Conservation (phyloP, 306 rosid genomes). For the Ochetophila trinervis region DNA sequence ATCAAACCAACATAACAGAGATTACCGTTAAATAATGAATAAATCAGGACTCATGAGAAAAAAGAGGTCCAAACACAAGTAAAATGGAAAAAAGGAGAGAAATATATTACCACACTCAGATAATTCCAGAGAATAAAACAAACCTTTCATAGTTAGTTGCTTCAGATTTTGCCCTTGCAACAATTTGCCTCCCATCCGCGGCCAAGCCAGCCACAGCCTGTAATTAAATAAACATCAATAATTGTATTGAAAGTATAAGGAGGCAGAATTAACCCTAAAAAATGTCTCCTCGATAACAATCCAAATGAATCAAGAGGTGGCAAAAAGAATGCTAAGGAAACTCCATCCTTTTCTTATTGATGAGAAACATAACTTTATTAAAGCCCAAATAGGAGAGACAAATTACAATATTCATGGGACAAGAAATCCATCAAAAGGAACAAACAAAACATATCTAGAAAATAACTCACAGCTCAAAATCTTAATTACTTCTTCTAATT, state of each 20-base stretch:
- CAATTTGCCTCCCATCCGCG: conserved; percentile 64
- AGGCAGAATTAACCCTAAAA: too few relatives aligned
- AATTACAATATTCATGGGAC: too few relatives aligned
- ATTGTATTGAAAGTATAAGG: neutral
- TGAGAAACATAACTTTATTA: too few relatives aligned
- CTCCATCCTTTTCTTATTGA: too few relatives aligned
- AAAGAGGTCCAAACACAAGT: neutral
- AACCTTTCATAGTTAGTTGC: conserved; percentile 87
- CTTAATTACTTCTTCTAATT: too few relatives aligned
- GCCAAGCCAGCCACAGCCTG: conserved; percentile 85
- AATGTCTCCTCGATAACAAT: neutral
- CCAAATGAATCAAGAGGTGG: neutral
- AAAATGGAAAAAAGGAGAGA: neutral
- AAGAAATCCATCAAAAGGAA: too few relatives aligned
- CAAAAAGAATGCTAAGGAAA: neutral
- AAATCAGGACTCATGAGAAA: neutral
- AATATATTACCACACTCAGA: conserved; percentile 7
- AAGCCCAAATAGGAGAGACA: too few relatives aligned
- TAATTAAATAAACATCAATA: conserved; percentile 25
- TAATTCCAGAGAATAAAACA: conserved; percentile 19
- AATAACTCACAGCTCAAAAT: too few relatives aligned
- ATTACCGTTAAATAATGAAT: too few relatives aligned
- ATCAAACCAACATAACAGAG: too few relatives aligned
- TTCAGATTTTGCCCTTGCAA: conserved; percentile 74
- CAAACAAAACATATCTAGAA: too few relatives aligned